Evolutionary conservation across 2,329 filamentous ascomycete species (phyloP).

Genomic region (Colletotrichum australisinense): DNA sequence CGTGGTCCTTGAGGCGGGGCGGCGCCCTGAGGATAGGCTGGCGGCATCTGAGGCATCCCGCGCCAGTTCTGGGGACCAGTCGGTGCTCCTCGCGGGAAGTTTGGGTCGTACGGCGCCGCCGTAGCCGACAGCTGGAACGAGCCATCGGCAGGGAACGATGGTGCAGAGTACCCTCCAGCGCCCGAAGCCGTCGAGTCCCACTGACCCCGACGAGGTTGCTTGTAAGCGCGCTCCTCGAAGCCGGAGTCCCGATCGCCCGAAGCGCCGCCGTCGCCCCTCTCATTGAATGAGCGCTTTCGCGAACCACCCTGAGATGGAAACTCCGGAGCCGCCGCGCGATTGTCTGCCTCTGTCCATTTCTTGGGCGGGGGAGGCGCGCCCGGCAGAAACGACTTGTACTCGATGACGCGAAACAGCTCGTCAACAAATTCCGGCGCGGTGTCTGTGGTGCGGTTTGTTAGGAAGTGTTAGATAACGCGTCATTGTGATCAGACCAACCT

Average conservation of each 20-base stretch:
- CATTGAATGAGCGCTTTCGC: slow-evolving; percentile 51
- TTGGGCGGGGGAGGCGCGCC: slow-evolving; percentile 59
- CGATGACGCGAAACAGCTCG: slow-evolving; percentile 76
- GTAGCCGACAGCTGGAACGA: slow-evolving; percentile 37
- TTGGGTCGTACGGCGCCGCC: slow-evolving; percentile 66
- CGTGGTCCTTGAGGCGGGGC: slow-evolving; percentile 28
- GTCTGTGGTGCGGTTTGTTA: neutral
- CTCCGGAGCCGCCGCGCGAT: slow-evolving; percentile 27
- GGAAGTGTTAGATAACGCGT: neutral
- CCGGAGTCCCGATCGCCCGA: slow-evolving; percentile 41
- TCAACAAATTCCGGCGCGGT: slow-evolving; percentile 54
- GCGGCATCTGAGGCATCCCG: neutral
- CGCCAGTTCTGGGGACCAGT: slow-evolving; percentile 19
- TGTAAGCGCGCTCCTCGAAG: slow-evolving; percentile 60
- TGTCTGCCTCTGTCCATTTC: slow-evolving; percentile 34
- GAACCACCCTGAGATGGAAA: slow-evolving; percentile 39
- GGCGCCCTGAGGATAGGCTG: neutral
- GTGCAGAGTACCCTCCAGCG: slow-evolving; percentile 21
- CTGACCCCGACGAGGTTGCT: slow-evolving; percentile 69
- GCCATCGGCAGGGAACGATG: neutral
- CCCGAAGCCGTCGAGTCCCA: slow-evolving; percentile 41
- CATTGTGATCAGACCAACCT: slow-evolving; percentile 52
- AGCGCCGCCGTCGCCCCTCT: slow-evolving; percentile 36
- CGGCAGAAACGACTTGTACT: slow-evolving; percentile 70
- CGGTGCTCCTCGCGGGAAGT: slow-evolving; percentile 42